Conservation (phyloP, 352 stramenopile species). For the Phytophthora palmivora region DNA sequence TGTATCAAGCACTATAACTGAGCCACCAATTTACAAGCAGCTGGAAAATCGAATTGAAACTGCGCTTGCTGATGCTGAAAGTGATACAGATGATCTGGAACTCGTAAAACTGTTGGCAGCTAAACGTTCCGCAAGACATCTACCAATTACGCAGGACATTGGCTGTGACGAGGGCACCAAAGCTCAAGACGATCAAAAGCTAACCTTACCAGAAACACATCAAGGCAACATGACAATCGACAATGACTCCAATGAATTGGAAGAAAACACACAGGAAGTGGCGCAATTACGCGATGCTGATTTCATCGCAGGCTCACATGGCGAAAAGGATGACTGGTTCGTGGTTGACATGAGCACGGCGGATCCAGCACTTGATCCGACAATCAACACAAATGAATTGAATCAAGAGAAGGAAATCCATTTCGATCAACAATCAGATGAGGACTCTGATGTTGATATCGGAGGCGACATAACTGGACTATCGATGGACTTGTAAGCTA, state of each 20-base stretch:
- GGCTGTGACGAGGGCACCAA: not conserved
- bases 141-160: not conserved
- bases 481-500: constrained; percentile 72
- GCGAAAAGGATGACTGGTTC: constrained; percentile 17
- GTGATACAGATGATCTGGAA: constrained; percentile 31
- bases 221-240: not conserved
- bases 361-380: not conserved
- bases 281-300: not conserved
- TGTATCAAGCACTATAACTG: not conserved
- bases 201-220: not conserved
- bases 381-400: not conserved
- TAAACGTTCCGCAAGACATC: constrained; percentile 36
- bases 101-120: constrained; percentile 37
- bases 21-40: not conserved
- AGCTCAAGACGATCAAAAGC: too few relatives aligned
- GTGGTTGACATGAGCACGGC: constrained; percentile 6
- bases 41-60: constrained; percentile 2
- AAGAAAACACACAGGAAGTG: not conserved
- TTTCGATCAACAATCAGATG: not conserved
- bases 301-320: too few relatives aligned
- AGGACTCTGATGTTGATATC: constrained; percentile 16
- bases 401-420: not conserved
- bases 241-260: not conserved
- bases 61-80: constrained; percentile 4
- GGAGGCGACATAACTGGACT: constrained; percentile 40